Evolutionary conservation across 2,329 filamentous ascomycete genomes (phyloP).

Genomic region (Xylaria sp.): DNA sequence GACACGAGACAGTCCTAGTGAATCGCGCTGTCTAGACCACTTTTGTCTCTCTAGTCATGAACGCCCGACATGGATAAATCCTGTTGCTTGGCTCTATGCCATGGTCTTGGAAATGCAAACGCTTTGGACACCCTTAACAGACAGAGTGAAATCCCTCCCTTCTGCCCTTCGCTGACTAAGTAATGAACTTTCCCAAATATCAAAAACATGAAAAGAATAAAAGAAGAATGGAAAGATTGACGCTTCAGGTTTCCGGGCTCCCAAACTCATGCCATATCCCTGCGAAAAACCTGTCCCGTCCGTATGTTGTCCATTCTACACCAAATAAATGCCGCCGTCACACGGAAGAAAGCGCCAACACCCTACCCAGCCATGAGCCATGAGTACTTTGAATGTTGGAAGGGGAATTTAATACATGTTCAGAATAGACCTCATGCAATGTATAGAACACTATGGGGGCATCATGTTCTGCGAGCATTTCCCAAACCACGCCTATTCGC

Average conservation of each 20-base stretch:
- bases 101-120: conserved; percentile 32
- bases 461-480: conserved; percentile 24
- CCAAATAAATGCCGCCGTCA: conserved; percentile 35
- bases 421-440: not conserved
- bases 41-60: conserved; percentile 39
- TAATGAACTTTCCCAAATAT: not conserved
- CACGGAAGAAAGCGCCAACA: conserved; percentile 31
- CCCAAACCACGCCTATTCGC: conserved; percentile 10
- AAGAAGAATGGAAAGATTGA: conserved; percentile 6
- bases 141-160: conserved; percentile 1
- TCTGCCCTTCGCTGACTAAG: conserved; percentile 23
- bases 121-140: conserved; percentile 20
- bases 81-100: conserved; percentile 29
- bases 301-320: conserved; percentile 36
- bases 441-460: conserved; percentile 15
- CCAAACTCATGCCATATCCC: conserved; percentile 33
- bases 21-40: conserved; percentile 41
- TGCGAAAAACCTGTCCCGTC: conserved; percentile 33
- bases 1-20: conserved; percentile 37
- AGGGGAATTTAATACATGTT: conserved; percentile 4
- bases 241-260: conserved; percentile 15
- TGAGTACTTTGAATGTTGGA: conserved; percentile 28
- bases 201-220: not conserved
- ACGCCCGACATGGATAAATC: conserved; percentile 34
- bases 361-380: conserved; percentile 36